Evolutionary conservation across 805 yeast species (phyloP), one percentile per base, ranked within the genome.

Genomic region (Nakazawaea ishiwadae): DNA sequence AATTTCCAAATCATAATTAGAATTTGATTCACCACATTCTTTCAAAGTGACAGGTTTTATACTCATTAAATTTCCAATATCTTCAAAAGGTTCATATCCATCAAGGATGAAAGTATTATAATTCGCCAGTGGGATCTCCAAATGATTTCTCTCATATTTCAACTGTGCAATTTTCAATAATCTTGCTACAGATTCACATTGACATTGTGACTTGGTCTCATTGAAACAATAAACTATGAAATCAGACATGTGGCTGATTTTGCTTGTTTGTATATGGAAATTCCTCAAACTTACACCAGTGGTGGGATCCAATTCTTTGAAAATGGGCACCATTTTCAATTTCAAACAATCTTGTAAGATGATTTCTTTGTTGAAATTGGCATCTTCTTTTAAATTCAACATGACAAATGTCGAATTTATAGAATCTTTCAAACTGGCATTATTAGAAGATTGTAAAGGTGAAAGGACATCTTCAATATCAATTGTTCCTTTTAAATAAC

Each of bases 201-300:
- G 52, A 49, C 75, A 69, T 6, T 46, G 46, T n/a, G 49, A 54
- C 49, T 67, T 70, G 37, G 60, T 63, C 3, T 62, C 59, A 45
- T 73, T 68, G 46, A 79, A 69, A 48, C 88, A 75, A 57, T 89
- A 91, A n/a, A 90, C 76, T 5, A 87, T 65, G 38, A 88, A 75
- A 54, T 86, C 95, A 0, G 93, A 72, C 8, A 88, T 68, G 20
- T 77, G 68, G 26, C 93, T 84, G 46, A 82, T 65, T 55, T 88
- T 89, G n/a, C 88, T 73, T 15, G 80, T 84, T 61, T 91, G 98
- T 43, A 84, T 77, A 54, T 85, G 88, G 59, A 89, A 90, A 55
- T 90, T 86, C 48, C 97, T 72, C 41, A 89, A 69, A 3, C 87
- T 77, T 5, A 86, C 79, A 4, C 95, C 93, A 32, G 73, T 67